A percentile compares a stretch with the other conserved stretches of the same genome.
Evolutionary conservation across 345 rosid genomes (phyloP).

Genomic region (Gossypium raimondii): DNA sequence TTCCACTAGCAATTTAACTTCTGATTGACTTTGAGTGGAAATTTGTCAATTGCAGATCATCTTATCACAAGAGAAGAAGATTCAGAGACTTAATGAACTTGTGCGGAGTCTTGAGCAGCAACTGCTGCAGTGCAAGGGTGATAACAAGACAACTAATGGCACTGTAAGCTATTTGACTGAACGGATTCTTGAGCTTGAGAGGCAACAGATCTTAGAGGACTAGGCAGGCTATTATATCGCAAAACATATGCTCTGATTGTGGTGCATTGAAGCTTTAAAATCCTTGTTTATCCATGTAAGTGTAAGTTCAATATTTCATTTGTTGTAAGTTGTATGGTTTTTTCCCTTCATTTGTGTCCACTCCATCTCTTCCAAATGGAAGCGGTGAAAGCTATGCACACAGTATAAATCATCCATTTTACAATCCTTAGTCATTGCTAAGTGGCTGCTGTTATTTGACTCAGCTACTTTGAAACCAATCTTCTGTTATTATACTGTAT

Average conservation of each 20-base stretch:
- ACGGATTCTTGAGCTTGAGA: conserved; percentile 53
- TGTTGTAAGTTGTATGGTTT: neutral
- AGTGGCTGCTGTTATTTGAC: conserved; percentile 1
- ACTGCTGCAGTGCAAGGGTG: conserved; percentile 49
- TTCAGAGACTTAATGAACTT: conserved; percentile 69
- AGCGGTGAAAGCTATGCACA: neutral
- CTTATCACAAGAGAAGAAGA: conserved; percentile 75
- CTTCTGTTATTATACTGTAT: neutral
- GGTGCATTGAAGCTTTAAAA: conserved; percentile 22
- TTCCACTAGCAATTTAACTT: neutral
- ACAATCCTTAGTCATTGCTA: neutral
- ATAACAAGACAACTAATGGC: conserved; percentile 35
- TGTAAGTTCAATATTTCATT: conserved; percentile 1
- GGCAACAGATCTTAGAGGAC: conserved; percentile 51
- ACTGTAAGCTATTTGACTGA: conserved; percentile 34
- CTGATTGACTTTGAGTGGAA: neutral
- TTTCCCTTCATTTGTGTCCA: neutral
- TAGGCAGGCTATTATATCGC: conserved; percentile 34
- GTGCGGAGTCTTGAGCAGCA: conserved; percentile 61
- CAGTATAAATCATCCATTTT: neutral
- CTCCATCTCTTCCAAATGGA: neutral
- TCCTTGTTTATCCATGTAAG: conserved; percentile 8
- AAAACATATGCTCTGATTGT: conserved; percentile 10
- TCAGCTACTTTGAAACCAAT: neutral
- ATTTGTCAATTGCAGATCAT: conserved; percentile 51